A percentile compares a stretch with the other conserved stretches of the same genome.
Evolutionary conservation across 164 flowering plant genomes (phyloP).

Genomic region (Vitis labrusca): DNA sequence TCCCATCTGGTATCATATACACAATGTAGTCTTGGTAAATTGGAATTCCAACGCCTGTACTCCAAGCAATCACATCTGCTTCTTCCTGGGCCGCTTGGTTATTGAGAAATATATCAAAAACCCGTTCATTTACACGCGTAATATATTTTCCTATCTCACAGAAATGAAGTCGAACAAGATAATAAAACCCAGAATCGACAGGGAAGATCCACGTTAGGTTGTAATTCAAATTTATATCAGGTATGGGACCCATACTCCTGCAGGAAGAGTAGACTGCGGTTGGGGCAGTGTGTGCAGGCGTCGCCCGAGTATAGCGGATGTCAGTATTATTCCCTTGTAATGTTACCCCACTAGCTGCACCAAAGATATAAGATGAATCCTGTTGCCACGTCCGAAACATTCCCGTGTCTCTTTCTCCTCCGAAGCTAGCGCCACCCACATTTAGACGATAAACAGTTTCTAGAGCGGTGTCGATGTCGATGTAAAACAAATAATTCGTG

Average conservation of each 20-base stretch:
- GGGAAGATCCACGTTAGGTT: slow-evolving; percentile 26
- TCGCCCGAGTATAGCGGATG: background rate
- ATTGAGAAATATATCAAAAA: slow-evolving; percentile 19
- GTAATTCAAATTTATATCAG: background rate
- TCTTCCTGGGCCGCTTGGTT: slow-evolving; percentile 16
- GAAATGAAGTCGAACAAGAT: slow-evolving; percentile 29
- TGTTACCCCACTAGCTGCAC: background rate
- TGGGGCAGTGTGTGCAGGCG: slow-evolving; percentile 19
- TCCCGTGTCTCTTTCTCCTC: slow-evolving; percentile 13
- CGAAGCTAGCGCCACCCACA: slow-evolving; percentile 6
- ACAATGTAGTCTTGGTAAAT: slow-evolving; percentile 6
- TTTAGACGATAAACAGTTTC: slow-evolving; percentile 22
- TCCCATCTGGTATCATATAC: slow-evolving; percentile 1
- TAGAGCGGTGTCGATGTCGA: slow-evolving; percentile 12
- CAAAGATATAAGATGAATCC: background rate
- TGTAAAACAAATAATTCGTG: background rate
- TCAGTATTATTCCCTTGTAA: background rate
- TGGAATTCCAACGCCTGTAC: background rate
- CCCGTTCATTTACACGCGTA: slow-evolving; percentile 6
- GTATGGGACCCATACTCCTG: slow-evolving; percentile 2
- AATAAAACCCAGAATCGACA: slow-evolving; percentile 21
- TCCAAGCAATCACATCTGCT: slow-evolving; percentile 15
- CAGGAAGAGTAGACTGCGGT: slow-evolving; percentile 11
- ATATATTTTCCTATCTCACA: slow-evolving; percentile 16
- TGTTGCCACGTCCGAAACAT: slow-evolving; percentile 18